Evolutionary conservation across 2,329 filamentous ascomycete species (phyloP), one percentile per base, ranked within the genome.

Genomic region (Colletotrichum cuscutae): DNA sequence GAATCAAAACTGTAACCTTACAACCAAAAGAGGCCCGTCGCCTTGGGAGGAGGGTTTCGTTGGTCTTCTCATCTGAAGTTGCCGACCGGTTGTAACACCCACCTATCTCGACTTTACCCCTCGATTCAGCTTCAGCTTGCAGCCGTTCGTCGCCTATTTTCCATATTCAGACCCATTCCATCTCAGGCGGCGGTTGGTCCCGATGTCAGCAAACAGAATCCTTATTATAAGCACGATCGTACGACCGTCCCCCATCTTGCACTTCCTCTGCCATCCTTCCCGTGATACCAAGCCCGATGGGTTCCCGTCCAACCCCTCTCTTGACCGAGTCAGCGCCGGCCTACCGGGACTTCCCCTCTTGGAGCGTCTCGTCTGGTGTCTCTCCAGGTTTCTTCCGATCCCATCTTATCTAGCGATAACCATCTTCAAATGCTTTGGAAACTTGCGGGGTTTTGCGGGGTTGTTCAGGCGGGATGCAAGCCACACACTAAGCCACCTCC

Each of bases 361-460:
- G 2, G 65, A 54, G 52, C 57, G 28, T 24, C 37, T 52, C 54
- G 6, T 58, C 53, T 37, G 28, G 54, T n/a, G 37, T 28, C 12
- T n/a, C 28, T 60, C 42, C 32, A 57, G 35, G 63, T 49, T 58
- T 46, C 52, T 46, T 15, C 42, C 24, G 58, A 58, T 46, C 69
- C 52, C 56, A 67, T 68, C 52, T 52, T 26, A 24, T n/a, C 42
- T n/a, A n/a, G 19, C 15, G 19, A 49, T 49, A 49, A 2, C 42
- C 8, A 2, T 65, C 68, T 26, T 11, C 15, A 49, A 49, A 22
- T 35, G 58, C 19, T 52, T 67, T 63, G 52, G 37, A 68, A 71
- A 53, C 64, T 28, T 71, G 69, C 58, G 69, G 69, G 69, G 65
- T 68, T 71, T 56, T 67, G 63, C 63, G 68, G 68, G 68, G 63